Percentiles rank a stretch among this genome's conserved stretches.
phyloP scores from a whole-genome alignment of 108 stramenopile species.

The Pseudonitzschia multiseries region DNA sequence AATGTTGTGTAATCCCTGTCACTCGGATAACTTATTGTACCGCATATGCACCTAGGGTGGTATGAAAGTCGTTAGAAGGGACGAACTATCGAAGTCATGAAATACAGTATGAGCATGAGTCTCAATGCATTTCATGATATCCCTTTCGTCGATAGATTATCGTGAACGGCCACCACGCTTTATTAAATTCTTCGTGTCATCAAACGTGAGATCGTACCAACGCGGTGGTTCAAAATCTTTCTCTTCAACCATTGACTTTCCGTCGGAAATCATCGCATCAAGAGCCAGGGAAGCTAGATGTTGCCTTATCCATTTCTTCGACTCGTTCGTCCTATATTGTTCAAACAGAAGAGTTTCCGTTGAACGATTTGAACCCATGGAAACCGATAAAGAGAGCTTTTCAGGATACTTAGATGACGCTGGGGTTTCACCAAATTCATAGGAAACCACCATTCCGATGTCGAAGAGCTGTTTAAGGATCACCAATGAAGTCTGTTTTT shows the following conservation, averaged over 20 bases:
- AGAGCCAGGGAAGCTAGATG: slow-evolving; percentile 33
- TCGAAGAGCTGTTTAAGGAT: slow-evolving; percentile 51
- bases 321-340: slow-evolving; percentile 16
- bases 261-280: neutral
- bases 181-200: neutral
- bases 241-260: neutral
- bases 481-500: slow-evolving; percentile 41
- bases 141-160: neutral
- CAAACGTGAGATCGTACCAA: slow-evolving; percentile 17
- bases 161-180: neutral
- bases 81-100: no score
- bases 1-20: no score
- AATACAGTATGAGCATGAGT: no score
- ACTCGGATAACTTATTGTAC: neutral
- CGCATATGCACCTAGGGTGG: no score
- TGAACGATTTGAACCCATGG: neutral
- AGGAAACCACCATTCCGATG: slow-evolving; percentile 24
- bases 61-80: no score
- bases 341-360: slow-evolving; percentile 8
- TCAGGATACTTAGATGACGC: neutral
- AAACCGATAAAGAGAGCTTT: neutral
- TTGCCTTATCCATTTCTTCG: slow-evolving; percentile 26
- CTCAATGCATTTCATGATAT: no score
- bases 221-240: neutral
- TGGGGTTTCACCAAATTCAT: slow-evolving; percentile 23